Percentiles rank a stretch among this genome's conserved stretches.
Evolutionary conservation across 2,329 filamentous ascomycete species (phyloP).

Genomic region (Mycosphaerella sp.): DNA sequence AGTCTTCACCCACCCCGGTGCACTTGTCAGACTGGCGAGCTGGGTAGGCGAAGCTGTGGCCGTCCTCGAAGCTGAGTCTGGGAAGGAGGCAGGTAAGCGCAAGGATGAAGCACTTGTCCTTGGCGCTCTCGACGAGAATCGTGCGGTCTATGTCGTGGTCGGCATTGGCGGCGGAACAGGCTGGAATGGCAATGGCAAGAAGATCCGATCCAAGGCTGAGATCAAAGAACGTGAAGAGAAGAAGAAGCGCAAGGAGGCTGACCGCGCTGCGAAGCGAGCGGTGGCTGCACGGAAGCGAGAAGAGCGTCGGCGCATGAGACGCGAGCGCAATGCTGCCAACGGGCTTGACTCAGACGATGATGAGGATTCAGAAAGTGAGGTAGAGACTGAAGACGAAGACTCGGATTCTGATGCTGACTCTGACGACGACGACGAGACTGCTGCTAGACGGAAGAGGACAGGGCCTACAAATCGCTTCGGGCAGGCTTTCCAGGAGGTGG

Average conservation of each 20-base stretch:
- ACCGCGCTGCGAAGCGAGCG: slow-evolving; percentile 36
- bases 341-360: slow-evolving; percentile 43
- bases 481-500: slow-evolving; percentile 90
- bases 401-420: slow-evolving; percentile 30
- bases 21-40: slow-evolving; percentile 83
- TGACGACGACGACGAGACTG: slow-evolving; percentile 46
- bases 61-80: slow-evolving; percentile 79
- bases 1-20: slow-evolving; percentile 90
- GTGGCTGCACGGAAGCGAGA: slow-evolving; percentile 54
- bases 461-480: slow-evolving; percentile 86
- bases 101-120: slow-evolving; percentile 74
- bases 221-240: slow-evolving; percentile 55
- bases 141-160: slow-evolving; percentile 86
- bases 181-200: slow-evolving; percentile 53
- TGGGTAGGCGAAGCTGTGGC: slow-evolving; percentile 92
- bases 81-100: slow-evolving; percentile 50
- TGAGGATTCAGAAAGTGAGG: slow-evolving; percentile 51
- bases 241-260: slow-evolving; percentile 55
- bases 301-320: slow-evolving; percentile 51
- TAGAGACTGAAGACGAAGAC: slow-evolving; percentile 25
- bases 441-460: slow-evolving; percentile 53
- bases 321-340: slow-evolving; percentile 57
- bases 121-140: slow-evolving; percentile 77
- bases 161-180: slow-evolving; percentile 84
- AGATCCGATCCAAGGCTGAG: slow-evolving; percentile 36